Percentiles rank a stretch among this genome's conserved stretches.
Evolutionary conservation across 495 filamentous ascomycete genomes (phyloP).

Genomic region (Neurospora sp.): DNA sequence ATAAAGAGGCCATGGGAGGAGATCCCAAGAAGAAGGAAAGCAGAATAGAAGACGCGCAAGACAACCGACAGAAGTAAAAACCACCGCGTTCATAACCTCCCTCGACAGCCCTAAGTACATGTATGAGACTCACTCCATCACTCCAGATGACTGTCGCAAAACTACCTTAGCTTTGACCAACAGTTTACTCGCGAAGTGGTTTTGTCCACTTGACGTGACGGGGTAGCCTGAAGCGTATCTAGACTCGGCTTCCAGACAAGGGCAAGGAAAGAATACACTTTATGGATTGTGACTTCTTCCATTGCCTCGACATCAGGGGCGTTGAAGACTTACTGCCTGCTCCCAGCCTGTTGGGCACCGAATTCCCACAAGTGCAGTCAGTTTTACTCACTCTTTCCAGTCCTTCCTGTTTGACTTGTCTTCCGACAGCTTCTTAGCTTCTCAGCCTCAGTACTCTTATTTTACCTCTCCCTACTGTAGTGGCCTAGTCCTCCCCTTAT

Average conservation of each 20-base stretch:
- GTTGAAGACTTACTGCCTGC: no score
- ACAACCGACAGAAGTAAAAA: background rate
- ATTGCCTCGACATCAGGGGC: accelerated
- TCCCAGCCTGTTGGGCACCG: no score
- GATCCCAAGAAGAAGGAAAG: background rate
- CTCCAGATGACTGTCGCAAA: no score
- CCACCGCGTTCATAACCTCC: background rate
- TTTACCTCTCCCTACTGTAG: no score
- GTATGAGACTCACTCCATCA: no score
- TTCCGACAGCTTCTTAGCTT: background rate
- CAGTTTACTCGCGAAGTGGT: accelerated
- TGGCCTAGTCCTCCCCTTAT: no score
- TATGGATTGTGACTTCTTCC: background rate
- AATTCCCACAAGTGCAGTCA: background rate
- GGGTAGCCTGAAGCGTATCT: no score
- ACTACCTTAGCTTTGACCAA: no score
- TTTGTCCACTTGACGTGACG: no score
- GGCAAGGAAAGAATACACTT: background rate
- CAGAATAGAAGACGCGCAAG: background rate
- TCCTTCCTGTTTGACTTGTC: background rate
- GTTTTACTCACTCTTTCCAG: no score
- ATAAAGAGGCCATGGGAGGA: background rate
- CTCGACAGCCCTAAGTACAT: background rate
- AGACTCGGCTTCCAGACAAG: no score
- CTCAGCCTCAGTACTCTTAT: no score